Conservation (phyloP, 2,329 filamentous ascomycete species). For the Emergomyces orientalis region DNA sequence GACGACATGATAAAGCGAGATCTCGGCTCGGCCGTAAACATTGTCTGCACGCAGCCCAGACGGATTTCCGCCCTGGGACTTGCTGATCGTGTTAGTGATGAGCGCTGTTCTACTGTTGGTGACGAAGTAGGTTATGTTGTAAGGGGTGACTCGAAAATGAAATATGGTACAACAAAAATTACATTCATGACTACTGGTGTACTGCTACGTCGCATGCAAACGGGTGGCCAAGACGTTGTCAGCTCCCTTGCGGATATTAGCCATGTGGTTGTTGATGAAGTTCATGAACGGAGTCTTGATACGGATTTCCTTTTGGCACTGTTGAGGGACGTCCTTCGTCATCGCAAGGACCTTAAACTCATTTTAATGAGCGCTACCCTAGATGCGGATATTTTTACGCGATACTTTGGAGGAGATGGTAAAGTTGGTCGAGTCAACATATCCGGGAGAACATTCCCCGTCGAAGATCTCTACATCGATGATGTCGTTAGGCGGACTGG, state of each 20-base stretch:
- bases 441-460: constrained; percentile 77
- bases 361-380: constrained; percentile 95
- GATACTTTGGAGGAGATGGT: constrained; percentile 66
- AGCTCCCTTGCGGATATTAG: constrained; percentile 80
- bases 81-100: constrained; percentile 88
- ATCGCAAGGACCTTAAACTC: constrained; percentile 71
- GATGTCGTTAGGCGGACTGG: constrained; percentile 73
- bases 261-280: constrained; percentile 92
- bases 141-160: constrained; percentile 74
- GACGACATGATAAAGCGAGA: constrained; percentile 75
- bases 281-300: constrained; percentile 89
- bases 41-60: constrained; percentile 90
- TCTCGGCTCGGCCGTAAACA: constrained; percentile 70
- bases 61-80: constrained; percentile 89
- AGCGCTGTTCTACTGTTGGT: constrained; percentile 71
- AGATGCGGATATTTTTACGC: constrained; percentile 73
- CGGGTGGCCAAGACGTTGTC: constrained; percentile 71
- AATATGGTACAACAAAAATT: constrained; percentile 65
- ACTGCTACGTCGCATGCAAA: constrained; percentile 79
- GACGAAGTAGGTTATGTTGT: constrained; percentile 89
- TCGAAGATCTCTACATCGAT: constrained; percentile 82
- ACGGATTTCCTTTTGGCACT: constrained; percentile 89
- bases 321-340: constrained; percentile 67
- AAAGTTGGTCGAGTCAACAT: constrained; percentile 78
- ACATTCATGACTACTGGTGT: constrained; percentile 96